Base-by-base conservation (phyloP, 2,329 filamentous ascomycete genomes). In the Paecilomyces niveus region DNA sequence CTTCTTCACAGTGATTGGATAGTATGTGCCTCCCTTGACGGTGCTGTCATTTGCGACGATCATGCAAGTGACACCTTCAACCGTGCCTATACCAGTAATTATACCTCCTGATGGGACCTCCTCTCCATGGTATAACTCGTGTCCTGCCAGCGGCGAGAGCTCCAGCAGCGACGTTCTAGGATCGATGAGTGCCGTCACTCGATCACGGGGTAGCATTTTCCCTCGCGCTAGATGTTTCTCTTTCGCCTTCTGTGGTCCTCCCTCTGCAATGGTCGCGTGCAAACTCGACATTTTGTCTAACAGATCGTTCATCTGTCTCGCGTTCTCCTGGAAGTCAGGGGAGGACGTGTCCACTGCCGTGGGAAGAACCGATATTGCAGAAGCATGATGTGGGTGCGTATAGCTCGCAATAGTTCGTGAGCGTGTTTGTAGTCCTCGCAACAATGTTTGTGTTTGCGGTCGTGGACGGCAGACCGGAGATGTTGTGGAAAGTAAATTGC, bases 1-100 rank as follows among this genome's bases (percentile, higher is more conserved):
- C 81, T 99, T 99, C 80, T 97, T 97, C 59, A 97, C 90, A 0
- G 93, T 99, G 66, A 97, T 91, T 1, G 93, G 93, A 71, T 93
- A 97, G 77, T 99, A 99, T 1, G 93, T 96, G 24, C 93, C 93
- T 56, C 93, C 93, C 78, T 97, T 99, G 69, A 97, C 93, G 18
- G 93, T 97, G 78, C 90, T 95, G 72, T 97, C 93, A 72, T 97
- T 97, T 59, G 92, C 92, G 54, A 97, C 89, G 66, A 97, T 89
- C 78, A 97, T 88, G 74, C 93, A 97, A 49, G 87, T 88, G 26
- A 96, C 91, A 13, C 93, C 93, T 71, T 94, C 89, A 26, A 99
- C 89, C 1, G 89, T 88, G 2, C 93, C 93, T 56, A 97, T 85
- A 0, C 93, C 94, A 0, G 94, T 95, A 59, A 99, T 91, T 64